phyloP scores from a whole-genome alignment of 2,329 filamentous ascomycete species.

The Trichoderma aggressivum region DNA sequence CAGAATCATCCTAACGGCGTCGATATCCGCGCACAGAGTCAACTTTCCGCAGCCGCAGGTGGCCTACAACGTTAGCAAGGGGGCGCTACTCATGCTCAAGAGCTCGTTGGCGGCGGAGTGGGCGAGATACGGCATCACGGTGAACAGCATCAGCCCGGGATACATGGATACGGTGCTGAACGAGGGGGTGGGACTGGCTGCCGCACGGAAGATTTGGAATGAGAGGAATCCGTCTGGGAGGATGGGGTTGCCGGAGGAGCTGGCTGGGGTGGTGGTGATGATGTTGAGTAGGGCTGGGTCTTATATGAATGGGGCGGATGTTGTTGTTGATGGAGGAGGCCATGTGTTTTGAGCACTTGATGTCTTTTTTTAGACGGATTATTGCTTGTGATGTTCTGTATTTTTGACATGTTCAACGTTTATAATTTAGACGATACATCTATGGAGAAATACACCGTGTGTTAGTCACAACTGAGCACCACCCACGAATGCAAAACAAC shows the following conservation, averaged over 20 bases:
- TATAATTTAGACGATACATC: neutral
- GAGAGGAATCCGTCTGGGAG: slow-evolving; percentile 59
- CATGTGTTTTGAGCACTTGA: slow-evolving; percentile 19
- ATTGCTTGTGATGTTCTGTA: neutral
- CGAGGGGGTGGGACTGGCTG: slow-evolving; percentile 56
- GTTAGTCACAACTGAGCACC: neutral
- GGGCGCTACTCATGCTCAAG: slow-evolving; percentile 60
- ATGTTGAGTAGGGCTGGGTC: slow-evolving; percentile 58
- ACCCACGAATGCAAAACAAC: neutral
- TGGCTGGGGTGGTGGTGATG: slow-evolving; percentile 60
- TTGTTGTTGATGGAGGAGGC: slow-evolving; percentile 59
- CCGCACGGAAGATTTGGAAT: slow-evolving; percentile 54
- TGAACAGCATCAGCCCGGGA: slow-evolving; percentile 68
- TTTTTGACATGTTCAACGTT: neutral
- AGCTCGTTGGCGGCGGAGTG: slow-evolving; percentile 69
- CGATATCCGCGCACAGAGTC: slow-evolving; percentile 64
- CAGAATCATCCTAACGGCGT: slow-evolving; percentile 63
- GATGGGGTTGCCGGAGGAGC: slow-evolving; percentile 62
- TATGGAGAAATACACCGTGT: neutral
- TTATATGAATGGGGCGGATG: slow-evolving; percentile 67
- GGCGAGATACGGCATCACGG: slow-evolving; percentile 65
- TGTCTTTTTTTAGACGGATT: neutral
- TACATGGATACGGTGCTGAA: slow-evolving; percentile 79
- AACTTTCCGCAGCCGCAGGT: slow-evolving; percentile 71
- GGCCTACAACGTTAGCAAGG: slow-evolving; percentile 71